Evolutionary conservation across 495 filamentous ascomycete species (phyloP), one percentile per base, ranked within the genome.

Genomic region (Hyphodiscus hymeniophilus): DNA sequence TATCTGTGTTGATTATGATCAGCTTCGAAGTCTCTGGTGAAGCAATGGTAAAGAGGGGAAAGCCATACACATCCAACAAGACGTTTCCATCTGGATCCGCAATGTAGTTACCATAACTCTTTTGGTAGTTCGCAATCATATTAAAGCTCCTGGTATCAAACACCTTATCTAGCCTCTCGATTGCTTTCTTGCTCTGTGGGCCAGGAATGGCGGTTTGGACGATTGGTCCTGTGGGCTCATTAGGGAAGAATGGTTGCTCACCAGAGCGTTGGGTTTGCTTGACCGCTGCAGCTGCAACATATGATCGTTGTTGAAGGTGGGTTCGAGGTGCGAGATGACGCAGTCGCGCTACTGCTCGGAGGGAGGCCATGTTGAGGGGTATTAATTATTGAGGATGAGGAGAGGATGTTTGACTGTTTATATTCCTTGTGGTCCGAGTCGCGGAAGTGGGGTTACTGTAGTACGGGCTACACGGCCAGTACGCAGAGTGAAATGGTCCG

Each of bases 101-200:
- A 63, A 98, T 87, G 70, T 84, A 85, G 59, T 85, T 84, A 38
- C 81, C 81, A 18, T 64, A 57, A 61, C 85, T 88, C 66, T 83
- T 79, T 42, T 72, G 62, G 65, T 90, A 95, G 65, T 95, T 82
- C 50, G 84, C 75, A 55, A 95, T 71, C 84, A 95, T 90, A 73
- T 95, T 96, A 73, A 95, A 68, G 67, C 82, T 88, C 57, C 91
- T 78, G 1, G 88, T 91, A 63, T 98, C 92, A 60, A 95, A 98
- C 50, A 98, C 87, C 67, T 83, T 69, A 66, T 89, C 67, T 44
- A 98, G 72, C 59, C 85, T 72, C 47, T 78, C 75, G 59, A 85
- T 78, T 31, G 87, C 78, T 45, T 77, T 74, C 71, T 77, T 70
- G 64, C 76, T 81, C 68, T 81, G 74, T 38, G 90, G 89, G 2